phyloP scores from a whole-genome alignment of 805 yeast genomes.

The Candida lessepsii region DNA sequence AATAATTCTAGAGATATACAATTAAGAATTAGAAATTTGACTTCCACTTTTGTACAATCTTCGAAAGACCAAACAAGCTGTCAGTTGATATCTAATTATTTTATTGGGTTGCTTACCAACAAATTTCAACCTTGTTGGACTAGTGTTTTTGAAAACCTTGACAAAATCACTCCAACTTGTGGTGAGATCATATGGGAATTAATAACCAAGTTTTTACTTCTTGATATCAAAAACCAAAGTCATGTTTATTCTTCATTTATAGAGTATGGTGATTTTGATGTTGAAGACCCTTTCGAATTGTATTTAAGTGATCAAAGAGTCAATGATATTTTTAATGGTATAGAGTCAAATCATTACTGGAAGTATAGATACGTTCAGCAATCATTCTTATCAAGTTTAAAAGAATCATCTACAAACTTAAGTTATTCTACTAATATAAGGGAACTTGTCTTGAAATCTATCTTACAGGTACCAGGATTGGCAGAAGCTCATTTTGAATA shows the following conservation, averaged over 20 bases:
- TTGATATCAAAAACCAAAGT: constrained; percentile 22
- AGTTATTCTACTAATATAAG: constrained; percentile 48
- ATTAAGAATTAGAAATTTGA: constrained; percentile 62
- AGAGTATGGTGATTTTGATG: constrained; percentile 2
- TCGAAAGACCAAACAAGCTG: constrained; percentile 18
- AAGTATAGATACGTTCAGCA: constrained; percentile 31
- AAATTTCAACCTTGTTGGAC: constrained; percentile 86
- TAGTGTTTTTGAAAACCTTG: constrained; percentile 63
- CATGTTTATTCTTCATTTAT: constrained; percentile 2
- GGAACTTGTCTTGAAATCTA: constrained; percentile 54
- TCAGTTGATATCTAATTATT: constrained; percentile 32
- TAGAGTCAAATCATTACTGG: constrained; percentile 20
- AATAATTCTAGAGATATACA: constrained; percentile 72
- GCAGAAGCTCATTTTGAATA: constrained; percentile 65
- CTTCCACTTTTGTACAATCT: constrained; percentile 35
- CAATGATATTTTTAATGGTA: constrained; percentile 34
- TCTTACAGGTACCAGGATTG: constrained; percentile 57
- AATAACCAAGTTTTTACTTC: constrained; percentile 33
- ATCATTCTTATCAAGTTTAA: constrained; percentile 39
- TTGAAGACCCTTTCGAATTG: constrained; percentile 16
- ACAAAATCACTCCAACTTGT: constrained; percentile 32
- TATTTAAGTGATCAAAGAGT: constrained; percentile 47
- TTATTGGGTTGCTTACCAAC: constrained; percentile 65
- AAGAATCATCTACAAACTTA: constrained; percentile 34
- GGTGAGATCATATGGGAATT: constrained; percentile 56